These are phyloP conservation scores for Mortierella sp. DNA, from an alignment of 371 early-diverging fungal genomes.

Conservation along the genomic window DNA sequence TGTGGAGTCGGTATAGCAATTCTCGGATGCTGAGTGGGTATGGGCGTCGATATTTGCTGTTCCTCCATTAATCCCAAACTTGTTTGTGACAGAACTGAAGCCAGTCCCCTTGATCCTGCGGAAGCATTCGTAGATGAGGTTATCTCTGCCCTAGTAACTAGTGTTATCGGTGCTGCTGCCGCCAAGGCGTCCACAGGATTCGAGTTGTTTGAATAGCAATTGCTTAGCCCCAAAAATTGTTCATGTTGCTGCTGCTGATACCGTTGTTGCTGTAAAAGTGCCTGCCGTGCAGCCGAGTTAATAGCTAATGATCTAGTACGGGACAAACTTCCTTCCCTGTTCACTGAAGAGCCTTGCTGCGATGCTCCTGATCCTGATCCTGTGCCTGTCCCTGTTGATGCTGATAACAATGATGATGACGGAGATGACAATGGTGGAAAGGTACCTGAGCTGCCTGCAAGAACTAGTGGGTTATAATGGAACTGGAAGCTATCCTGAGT, in stretches of 20 bases:
- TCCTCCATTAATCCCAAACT: background rate
- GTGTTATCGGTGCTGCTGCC: background rate
- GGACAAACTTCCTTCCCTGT: background rate
- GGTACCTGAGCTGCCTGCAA: background rate
- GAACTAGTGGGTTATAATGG: background rate
- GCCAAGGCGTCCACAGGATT: background rate
- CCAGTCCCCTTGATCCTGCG: no score
- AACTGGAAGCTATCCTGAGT: conserved; percentile 3
- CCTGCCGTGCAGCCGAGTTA: background rate
- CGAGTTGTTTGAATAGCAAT: background rate
- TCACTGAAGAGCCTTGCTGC: background rate
- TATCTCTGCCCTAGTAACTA: background rate
- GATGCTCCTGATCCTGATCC: background rate
- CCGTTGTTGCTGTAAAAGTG: background rate
- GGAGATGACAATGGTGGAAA: background rate
- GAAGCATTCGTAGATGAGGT: background rate
- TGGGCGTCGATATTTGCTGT: background rate
- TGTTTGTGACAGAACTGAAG: background rate
- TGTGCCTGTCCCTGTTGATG: background rate
- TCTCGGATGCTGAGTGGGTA: background rate
- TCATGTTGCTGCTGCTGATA: conserved; percentile 9
- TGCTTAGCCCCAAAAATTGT: background rate
- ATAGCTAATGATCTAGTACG: conserved; percentile 5
- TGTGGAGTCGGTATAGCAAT: background rate
- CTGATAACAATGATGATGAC: background rate